These are phyloP conservation scores for Porphyra umbilicalis DNA, from an alignment of 31 red algal genomes.

Conservation along the genomic window DNA sequence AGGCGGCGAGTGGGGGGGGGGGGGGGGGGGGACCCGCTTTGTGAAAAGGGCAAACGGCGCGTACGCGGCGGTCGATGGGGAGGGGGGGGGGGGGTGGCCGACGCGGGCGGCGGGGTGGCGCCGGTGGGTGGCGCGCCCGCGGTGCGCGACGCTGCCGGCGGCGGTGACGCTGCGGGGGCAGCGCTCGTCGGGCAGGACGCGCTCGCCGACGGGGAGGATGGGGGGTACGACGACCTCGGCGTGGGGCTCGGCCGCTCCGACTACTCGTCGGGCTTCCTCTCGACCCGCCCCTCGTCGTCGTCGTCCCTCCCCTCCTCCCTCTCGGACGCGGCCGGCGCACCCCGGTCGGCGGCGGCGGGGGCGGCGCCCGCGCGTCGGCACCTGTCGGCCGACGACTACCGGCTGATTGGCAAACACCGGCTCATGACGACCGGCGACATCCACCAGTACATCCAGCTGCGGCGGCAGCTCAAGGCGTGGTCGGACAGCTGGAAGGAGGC, in stretches of 20 bases:
- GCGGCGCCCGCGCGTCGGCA: not conserved
- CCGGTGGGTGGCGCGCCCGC: not conserved
- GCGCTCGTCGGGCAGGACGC: not conserved
- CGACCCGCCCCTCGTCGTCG: not conserved
- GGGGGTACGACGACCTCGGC: not conserved
- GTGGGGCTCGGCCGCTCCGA: not conserved
- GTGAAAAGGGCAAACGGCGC: not conserved
- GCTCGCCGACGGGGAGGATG: not conserved
- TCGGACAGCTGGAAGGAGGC: slow-evolving; percentile 43
- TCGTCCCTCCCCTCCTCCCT: not conserved
- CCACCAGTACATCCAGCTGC: slow-evolving; percentile 54
- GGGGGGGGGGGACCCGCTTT: not conserved
- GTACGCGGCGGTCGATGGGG: not conserved
- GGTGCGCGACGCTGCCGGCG: not conserved
- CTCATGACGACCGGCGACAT: slow-evolving; percentile 82
- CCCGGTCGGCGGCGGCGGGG: not conserved
- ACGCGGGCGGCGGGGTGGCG: not conserved
- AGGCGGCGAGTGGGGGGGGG: not conserved
- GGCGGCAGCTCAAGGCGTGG: slow-evolving; percentile 51
- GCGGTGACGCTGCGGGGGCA: not conserved
- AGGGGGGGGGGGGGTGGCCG: not conserved
- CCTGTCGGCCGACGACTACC: slow-evolving; percentile 55
- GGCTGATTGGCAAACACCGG: slow-evolving; percentile 75
- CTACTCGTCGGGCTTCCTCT: not conserved
- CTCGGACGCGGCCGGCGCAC: not conserved